phyloP scores from a whole-genome alignment of 2,329 filamentous ascomycete species.

The Cordyceps fumosorosea region DNA sequence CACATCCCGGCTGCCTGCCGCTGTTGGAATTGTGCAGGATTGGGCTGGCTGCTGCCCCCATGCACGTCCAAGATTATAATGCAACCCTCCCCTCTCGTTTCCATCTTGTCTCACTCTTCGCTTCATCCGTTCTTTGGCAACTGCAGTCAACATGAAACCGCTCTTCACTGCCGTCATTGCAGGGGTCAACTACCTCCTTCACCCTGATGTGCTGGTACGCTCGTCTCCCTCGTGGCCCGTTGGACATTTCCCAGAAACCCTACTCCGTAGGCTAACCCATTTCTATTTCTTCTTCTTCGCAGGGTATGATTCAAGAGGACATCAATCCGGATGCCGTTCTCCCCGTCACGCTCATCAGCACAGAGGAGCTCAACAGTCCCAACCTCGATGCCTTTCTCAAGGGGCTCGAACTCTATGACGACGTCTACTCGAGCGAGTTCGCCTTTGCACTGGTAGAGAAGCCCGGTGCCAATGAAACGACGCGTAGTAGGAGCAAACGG shows the following conservation, averaged over 20 bases:
- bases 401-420: conserved; percentile 28
- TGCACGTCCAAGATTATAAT: not conserved
- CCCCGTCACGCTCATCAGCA: conserved; percentile 33
- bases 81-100: not conserved
- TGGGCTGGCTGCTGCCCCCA: not conserved
- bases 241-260: too few relatives aligned
- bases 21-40: not conserved
- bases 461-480: conserved; percentile 19
- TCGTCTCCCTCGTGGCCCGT: not conserved
- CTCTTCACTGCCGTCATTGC: conserved; percentile 12
- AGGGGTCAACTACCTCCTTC: conserved; percentile 11
- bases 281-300: not conserved
- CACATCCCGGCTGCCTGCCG: too few relatives aligned
- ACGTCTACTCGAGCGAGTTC: conserved; percentile 34
- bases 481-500: not conserved
- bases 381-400: conserved; percentile 29
- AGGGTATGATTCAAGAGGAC: conserved; percentile 36
- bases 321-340: conserved; percentile 35
- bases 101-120: not conserved
- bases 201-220: conserved; percentile 11
- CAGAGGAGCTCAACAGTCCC: conserved; percentile 28
- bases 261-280: too few relatives aligned
- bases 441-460: conserved; percentile 34
- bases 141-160: conserved; percentile 11
- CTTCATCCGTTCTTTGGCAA: too few relatives aligned